Evolutionary conservation across 805 yeast genomes (phyloP), one percentile per base, ranked within the genome.

Genomic region (Candida chilensis): DNA sequence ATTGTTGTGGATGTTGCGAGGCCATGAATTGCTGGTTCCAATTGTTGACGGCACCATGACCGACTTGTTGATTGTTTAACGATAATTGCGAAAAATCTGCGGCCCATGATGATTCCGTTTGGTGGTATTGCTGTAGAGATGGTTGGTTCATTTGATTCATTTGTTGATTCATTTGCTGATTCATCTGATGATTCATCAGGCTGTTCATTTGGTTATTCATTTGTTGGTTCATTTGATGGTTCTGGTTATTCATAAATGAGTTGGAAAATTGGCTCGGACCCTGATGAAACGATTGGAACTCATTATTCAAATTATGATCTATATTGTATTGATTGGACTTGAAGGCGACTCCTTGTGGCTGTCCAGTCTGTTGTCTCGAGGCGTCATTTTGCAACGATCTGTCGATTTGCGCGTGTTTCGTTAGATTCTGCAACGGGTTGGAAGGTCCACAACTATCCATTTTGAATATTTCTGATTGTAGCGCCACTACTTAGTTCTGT

Each of bases 331-430:
- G n/a, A n/a, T n/a, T n/a, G n/a, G n/a, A n/a, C n/a, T n/a, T n/a
- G n/a, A n/a, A n/a, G n/a, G n/a, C n/a, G n/a, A n/a, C n/a, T n/a
- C n/a, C n/a, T n/a, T n/a, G n/a, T n/a, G n/a, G n/a, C n/a, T n/a
- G n/a, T n/a, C n/a, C n/a, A n/a, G n/a, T n/a, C n/a, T n/a, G n/a
- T n/a, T n/a, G n/a, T n/a, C n/a, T 31, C 5, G 32, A 28, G 24
- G 40, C 40, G 34, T 55, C 62, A 32, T 56, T 47, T 31, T 57
- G 64, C 11, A 60, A 45, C 5, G 65, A 49, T 32, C 41, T 57
- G 37, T 62, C 67, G 27, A 58, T 33, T 33, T 54, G 60, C 0
- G 64, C 31, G 33, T 61, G 64, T 34, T 57, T 55, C 19, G 54
- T 39, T 24, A 63, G 44, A 43, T 52, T 60, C 32, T 48, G 44